Evolutionary conservation across 306 rosid genomes (phyloP).

Genomic region (Phaseolus lunatus): DNA sequence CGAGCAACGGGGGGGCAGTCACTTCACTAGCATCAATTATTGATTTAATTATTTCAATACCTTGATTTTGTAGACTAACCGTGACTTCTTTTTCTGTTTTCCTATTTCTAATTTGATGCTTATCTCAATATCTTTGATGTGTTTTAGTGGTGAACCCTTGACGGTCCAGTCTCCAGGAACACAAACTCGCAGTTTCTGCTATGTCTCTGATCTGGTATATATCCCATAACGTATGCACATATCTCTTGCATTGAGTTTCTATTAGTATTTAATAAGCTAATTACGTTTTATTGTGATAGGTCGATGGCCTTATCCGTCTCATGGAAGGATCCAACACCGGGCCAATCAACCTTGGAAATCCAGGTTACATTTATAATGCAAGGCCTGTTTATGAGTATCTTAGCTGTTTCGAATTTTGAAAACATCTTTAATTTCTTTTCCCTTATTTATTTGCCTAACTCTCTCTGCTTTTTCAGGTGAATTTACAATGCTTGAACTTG

Average conservation of each 20-base stretch:
- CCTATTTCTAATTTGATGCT: slow-evolving; percentile 1
- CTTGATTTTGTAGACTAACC: slow-evolving; percentile 9
- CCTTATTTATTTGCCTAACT: slow-evolving; percentile 3
- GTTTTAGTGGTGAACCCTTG: slow-evolving; percentile 74
- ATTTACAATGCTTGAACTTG: slow-evolving; percentile 95
- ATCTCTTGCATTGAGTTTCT: slow-evolving; percentile 30
- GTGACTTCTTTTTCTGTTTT: background rate
- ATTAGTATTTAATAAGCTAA: background rate
- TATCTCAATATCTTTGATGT: slow-evolving; percentile 36
- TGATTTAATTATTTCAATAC: slow-evolving; percentile 1
- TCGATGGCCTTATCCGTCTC: slow-evolving; percentile 81
- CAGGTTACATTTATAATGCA: slow-evolving; percentile 57
- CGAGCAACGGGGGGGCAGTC: too few relatives aligned
- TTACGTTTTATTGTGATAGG: slow-evolving; percentile 53
- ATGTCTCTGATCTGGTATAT: slow-evolving; percentile 78
- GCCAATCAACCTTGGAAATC: slow-evolving; percentile 91
- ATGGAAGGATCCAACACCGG: slow-evolving; percentile 82
- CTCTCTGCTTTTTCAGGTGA: slow-evolving; percentile 67
- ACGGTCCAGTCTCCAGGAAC: slow-evolving; percentile 88
- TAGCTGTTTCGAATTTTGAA: slow-evolving; percentile 36
- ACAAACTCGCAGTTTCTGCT: slow-evolving; percentile 92
- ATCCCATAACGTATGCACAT: background rate
- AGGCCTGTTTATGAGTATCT: slow-evolving; percentile 16
- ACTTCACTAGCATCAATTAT: background rate
- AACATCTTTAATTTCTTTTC: slow-evolving; percentile 22